Conservation (phyloP, 257 asterid genomes). For the Coffea canephora region DNA sequence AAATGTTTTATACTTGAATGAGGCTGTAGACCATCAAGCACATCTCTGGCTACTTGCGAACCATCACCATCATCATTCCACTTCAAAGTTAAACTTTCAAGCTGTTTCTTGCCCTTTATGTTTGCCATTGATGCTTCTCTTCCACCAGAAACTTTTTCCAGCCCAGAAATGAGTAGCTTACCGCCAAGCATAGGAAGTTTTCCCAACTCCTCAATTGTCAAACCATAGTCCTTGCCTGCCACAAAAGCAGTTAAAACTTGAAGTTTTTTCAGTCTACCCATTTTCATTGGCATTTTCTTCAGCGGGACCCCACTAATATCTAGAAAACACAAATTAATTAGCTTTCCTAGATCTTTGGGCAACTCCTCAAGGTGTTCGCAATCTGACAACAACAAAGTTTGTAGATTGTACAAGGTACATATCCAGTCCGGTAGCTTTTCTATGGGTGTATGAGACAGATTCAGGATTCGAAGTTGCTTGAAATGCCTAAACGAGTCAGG, state of each 20-base stretch:
- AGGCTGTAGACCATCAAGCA: conserved; percentile 37
- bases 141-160: conserved; percentile 9
- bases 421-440: no score
- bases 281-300: not conserved
- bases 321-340: conserved; percentile 20
- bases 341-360: not conserved
- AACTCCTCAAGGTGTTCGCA: not conserved
- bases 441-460: no score
- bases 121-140: conserved; percentile 2
- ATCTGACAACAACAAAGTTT: not conserved
- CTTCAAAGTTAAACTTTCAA: conserved; percentile 2
- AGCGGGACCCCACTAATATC: not conserved
- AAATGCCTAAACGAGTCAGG: no score
- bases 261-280: conserved; percentile 2
- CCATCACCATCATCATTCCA: not conserved
- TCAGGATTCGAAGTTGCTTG: no score
- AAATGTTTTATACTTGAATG: conserved; percentile 33
- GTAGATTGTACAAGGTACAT: no score
- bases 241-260: not conserved
- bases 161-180: not conserved
- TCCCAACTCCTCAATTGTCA: conserved; percentile 11
- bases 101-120: conserved; percentile 9
- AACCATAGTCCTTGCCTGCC: not conserved
- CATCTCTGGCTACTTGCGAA: conserved; percentile 18
- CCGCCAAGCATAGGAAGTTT: conserved; percentile 8